Evolutionary conservation across 2,329 filamentous ascomycete genomes (phyloP).

Genomic region (Trichoderma citrinoviride): DNA sequence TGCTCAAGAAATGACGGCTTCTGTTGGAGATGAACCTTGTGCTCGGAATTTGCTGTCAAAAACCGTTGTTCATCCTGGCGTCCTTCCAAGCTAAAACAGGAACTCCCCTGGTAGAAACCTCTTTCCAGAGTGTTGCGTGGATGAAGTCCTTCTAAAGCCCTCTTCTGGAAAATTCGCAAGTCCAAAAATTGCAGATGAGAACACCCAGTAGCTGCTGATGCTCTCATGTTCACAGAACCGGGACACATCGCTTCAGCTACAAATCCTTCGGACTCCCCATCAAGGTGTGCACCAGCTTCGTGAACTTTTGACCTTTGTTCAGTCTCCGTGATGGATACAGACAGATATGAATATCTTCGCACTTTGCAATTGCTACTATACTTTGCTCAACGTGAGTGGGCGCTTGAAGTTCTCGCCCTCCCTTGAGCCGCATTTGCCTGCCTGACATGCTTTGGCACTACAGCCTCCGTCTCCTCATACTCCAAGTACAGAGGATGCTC

Average conservation of each 20-base stretch:
- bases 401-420: slow-evolving; percentile 24
- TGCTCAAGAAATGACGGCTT: too few relatives aligned
- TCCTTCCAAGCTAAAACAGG: slow-evolving; percentile 64
- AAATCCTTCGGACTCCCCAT: not conserved
- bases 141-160: slow-evolving; percentile 54
- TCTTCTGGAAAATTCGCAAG: slow-evolving; percentile 46
- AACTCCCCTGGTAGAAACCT: slow-evolving; percentile 55
- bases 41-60: slow-evolving; percentile 53
- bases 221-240: slow-evolving; percentile 33
- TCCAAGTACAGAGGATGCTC: too few relatives aligned
- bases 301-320: not conserved
- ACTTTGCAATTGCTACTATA: too few relatives aligned
- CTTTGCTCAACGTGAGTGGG: too few relatives aligned
- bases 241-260: not conserved
- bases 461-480: slow-evolving; percentile 39
- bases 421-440: not conserved
- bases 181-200: slow-evolving; percentile 43
- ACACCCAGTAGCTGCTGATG: slow-evolving; percentile 38
- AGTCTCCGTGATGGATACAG: too few relatives aligned
- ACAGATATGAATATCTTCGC: too few relatives aligned
- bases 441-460: not conserved
- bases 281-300: not conserved
- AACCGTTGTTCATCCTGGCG: slow-evolving; percentile 40
- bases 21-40: too few relatives aligned
- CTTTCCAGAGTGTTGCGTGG: slow-evolving; percentile 48